Percentiles rank a stretch among this genome's conserved stretches.
Conservation (phyloP, 2,329 filamentous ascomycete species). For the Paecilomyces formosus region DNA sequence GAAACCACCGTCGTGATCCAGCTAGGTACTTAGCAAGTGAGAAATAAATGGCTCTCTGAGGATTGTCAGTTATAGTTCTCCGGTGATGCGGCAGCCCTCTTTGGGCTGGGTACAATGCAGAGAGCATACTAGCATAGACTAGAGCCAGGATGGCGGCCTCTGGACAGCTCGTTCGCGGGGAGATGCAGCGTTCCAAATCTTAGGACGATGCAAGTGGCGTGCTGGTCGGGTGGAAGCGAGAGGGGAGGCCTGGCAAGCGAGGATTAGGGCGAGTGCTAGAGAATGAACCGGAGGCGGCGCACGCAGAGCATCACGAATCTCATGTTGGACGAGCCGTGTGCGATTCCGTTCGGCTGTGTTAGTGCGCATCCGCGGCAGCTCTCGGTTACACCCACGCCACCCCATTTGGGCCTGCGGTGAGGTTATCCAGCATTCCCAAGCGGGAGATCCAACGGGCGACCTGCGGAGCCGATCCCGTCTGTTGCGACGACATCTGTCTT, state of each 20-base stretch:
- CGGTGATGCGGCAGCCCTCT: background rate
- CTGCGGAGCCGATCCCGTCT: background rate
- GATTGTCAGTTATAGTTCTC: background rate
- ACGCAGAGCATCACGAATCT: too few species aligned
- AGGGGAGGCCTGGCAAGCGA: slow-evolving; percentile 14
- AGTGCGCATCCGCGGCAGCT: slow-evolving; percentile 11
- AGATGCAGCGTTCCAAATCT: background rate
- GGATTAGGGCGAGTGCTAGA: slow-evolving; percentile 25
- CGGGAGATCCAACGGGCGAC: background rate
- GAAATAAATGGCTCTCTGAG: too few species aligned
- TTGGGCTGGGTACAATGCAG: too few species aligned
- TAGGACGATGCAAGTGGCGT: background rate
- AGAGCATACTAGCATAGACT: background rate
- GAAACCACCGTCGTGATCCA: background rate
- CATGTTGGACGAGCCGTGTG: background rate
- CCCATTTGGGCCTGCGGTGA: slow-evolving; percentile 16
- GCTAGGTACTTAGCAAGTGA: too few species aligned
- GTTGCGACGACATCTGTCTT: background rate
- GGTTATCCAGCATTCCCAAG: background rate
- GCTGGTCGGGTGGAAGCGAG: slow-evolving; percentile 25
- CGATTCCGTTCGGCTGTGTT: background rate
- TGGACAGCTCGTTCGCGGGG: background rate
- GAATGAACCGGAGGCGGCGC: slow-evolving; percentile 22
- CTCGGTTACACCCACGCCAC: slow-evolving; percentile 22
- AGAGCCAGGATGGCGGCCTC: background rate